These are phyloP conservation scores for Diplogelasinospora grovesii DNA, from an alignment of 495 filamentous ascomycete genomes.

Conservation along the genomic window DNA sequence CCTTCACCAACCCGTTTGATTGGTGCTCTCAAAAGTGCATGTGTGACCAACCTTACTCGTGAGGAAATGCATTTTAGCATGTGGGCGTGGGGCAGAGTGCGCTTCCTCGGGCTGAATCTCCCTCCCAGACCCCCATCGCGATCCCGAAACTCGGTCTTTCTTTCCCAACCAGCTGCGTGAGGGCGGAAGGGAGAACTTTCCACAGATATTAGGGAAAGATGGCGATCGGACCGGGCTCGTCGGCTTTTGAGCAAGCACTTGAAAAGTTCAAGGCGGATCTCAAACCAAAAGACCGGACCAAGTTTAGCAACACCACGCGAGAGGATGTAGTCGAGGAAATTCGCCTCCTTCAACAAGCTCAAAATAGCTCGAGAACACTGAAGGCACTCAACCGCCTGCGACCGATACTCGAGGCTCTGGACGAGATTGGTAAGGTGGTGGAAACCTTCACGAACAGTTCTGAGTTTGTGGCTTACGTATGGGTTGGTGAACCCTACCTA, in stretches of 20 bases:
- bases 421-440: not conserved
- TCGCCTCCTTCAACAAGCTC: not conserved
- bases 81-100: too few relatives aligned
- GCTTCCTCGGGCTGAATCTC: too few relatives aligned
- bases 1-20: too few relatives aligned
- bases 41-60: too few relatives aligned
- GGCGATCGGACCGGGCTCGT: too few relatives aligned
- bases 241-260: not conserved
- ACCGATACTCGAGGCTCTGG: not conserved
- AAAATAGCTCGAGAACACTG: not conserved
- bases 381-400: not conserved
- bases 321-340: not conserved
- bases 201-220: too few relatives aligned
- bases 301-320: not conserved
- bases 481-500: not conserved
- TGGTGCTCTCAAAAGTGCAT: too few relatives aligned
- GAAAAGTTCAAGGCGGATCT: not conserved
- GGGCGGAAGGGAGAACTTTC: too few relatives aligned
- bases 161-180: too few relatives aligned
- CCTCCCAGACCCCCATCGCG: too few relatives aligned
- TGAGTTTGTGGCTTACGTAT: not conserved
- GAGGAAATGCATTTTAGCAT: too few relatives aligned
- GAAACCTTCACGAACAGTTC: not conserved
- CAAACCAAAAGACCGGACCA: not conserved
- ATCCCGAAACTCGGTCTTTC: too few relatives aligned